These are phyloP conservation scores for Zygoascus bituminiphila DNA, from an alignment of 805 yeast species.

Conservation along the genomic window DNA sequence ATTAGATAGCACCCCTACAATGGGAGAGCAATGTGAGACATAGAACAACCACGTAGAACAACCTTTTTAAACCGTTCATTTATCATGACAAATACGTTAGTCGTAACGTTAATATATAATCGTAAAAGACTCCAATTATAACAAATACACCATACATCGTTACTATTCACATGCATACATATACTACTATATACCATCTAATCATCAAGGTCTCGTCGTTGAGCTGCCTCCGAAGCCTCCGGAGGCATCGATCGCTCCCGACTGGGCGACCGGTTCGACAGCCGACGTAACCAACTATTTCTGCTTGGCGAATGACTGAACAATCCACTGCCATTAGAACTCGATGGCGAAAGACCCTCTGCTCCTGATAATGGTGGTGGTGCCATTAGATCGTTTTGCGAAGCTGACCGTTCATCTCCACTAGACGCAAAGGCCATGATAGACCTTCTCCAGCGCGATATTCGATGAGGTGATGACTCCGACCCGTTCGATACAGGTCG, in stretches of 20 bases:
- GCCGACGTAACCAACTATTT: constrained; percentile 6
- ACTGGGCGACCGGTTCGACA: neutral
- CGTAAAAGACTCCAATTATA: too few species aligned
- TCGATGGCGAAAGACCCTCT: constrained; percentile 13
- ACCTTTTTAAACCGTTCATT: too few species aligned
- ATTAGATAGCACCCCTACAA: too few species aligned
- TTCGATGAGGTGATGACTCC: constrained; percentile 9
- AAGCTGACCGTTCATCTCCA: constrained; percentile 1
- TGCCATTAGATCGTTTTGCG: constrained; percentile 4
- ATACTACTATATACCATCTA: neutral
- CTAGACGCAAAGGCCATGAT: constrained; percentile 12
- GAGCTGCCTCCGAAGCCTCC: neutral
- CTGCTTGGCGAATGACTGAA: constrained; percentile 3
- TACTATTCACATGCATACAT: neutral
- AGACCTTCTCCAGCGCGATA: constrained; percentile 21
- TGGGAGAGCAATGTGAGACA: too few species aligned
- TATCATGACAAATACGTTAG: too few species aligned
- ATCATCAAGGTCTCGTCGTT: neutral
- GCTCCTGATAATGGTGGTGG: constrained; percentile 4
- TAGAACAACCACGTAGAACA: too few species aligned
- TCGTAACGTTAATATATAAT: too few species aligned
- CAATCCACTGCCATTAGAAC: constrained; percentile 3
- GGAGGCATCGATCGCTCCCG: neutral
- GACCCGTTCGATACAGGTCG: neutral
- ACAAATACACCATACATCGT: neutral